phyloP scores from a whole-genome alignment of 305 asterid genomes.

The Ajuga reptans region DNA sequence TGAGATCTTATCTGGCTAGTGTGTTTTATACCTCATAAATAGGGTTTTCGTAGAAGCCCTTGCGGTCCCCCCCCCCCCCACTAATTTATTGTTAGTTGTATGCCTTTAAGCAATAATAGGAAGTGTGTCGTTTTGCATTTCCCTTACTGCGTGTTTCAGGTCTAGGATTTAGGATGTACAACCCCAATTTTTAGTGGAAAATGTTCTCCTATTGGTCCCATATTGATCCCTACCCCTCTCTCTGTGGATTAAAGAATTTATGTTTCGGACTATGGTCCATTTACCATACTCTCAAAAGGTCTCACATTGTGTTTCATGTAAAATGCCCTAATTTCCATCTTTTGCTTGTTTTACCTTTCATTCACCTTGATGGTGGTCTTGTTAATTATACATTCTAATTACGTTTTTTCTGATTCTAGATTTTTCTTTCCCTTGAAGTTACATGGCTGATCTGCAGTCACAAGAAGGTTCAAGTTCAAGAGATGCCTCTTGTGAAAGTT shows the following conservation, averaged over 20 bases:
- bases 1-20: background rate
- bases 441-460: conserved; percentile 59
- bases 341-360: background rate
- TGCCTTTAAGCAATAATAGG: background rate
- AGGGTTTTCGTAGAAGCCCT: background rate
- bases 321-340: background rate
- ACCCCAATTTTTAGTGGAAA: background rate
- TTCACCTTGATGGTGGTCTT: background rate
- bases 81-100: no score
- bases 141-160: background rate
- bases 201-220: background rate
- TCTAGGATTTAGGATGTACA: background rate
- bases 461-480: conserved; percentile 47
- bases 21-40: background rate
- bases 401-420: conserved; percentile 14
- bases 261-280: background rate
- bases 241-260: background rate
- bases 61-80: background rate
- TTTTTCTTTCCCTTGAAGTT: conserved; percentile 17
- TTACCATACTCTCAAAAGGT: background rate
- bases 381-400: background rate
- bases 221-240: background rate
- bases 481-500: conserved; percentile 38
- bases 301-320: no score
- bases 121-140: background rate